A percentile compares a stretch with the other conserved stretches of the same genome.
These are phyloP conservation scores for Terfezia claveryi DNA, from an alignment of 495 filamentous ascomycete species.

Conservation along the genomic window DNA sequence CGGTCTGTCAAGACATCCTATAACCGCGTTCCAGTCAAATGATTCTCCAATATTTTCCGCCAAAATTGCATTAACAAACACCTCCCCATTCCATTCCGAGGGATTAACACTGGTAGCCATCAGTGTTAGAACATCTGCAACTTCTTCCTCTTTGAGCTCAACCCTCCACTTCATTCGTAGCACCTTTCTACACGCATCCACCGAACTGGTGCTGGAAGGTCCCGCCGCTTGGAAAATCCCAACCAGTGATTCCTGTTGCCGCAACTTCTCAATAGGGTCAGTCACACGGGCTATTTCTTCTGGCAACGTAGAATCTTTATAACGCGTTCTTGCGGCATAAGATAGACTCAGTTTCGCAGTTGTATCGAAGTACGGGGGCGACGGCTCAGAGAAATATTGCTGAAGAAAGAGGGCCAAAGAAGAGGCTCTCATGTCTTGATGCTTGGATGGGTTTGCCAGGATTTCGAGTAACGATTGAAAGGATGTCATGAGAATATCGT, in stretches of 20 bases:
- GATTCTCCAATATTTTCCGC: conserved; percentile 32
- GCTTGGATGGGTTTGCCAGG: conserved; percentile 41
- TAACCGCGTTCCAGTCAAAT: conserved; percentile 63
- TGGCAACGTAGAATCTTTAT: conserved; percentile 13
- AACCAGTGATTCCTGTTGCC: conserved; percentile 30
- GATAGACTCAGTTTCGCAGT: conserved; percentile 12
- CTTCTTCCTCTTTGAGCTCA: conserved; percentile 56
- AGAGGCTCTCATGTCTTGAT: conserved; percentile 23
- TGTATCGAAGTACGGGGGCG: conserved; percentile 15
- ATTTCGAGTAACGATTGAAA: conserved; percentile 18
- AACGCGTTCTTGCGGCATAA: conserved; percentile 18
- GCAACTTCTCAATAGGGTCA: conserved; percentile 17
- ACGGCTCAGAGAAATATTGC: conserved; percentile 15
- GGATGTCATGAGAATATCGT: conserved; percentile 14
- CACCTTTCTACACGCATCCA: conserved; percentile 27
- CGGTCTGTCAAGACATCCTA: conserved; percentile 64
- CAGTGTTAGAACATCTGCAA: conserved; percentile 62
- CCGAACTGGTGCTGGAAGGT: conserved; percentile 28
- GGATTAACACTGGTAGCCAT: conserved; percentile 49
- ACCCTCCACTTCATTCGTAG: conserved; percentile 32
- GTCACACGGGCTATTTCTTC: conserved; percentile 13
- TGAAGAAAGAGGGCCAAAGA: conserved; percentile 47
- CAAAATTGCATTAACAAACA: conserved; percentile 43
- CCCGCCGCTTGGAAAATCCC: conserved; percentile 59
- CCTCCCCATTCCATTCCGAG: conserved; percentile 45